These are phyloP conservation scores for Knufia fluminis DNA, from an alignment of 2,329 filamentous ascomycete species.

Conservation along the genomic window DNA sequence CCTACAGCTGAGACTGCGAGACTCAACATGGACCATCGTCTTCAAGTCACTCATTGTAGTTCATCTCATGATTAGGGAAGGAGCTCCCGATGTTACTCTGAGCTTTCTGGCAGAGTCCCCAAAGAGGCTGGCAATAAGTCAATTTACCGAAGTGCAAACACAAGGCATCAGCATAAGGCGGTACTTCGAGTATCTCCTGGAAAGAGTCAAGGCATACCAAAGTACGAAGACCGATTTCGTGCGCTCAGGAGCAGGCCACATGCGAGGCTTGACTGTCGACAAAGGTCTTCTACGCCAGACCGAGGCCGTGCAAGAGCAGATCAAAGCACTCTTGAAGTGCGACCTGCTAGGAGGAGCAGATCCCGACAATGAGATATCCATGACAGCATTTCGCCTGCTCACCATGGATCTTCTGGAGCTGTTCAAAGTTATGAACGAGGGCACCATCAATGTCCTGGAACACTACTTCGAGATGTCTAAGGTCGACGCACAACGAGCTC, in stretches of 20 bases:
- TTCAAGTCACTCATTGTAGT: constrained; percentile 96
- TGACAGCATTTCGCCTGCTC: constrained; percentile 84
- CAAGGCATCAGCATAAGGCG: constrained; percentile 91
- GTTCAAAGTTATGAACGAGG: constrained; percentile 93
- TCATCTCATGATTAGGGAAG: constrained; percentile 95
- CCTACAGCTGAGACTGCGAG: constrained; percentile 75
- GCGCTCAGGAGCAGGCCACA: constrained; percentile 65
- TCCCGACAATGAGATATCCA: constrained; percentile 89
- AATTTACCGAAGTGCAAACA: constrained; percentile 87
- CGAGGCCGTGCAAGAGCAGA: constrained; percentile 79
- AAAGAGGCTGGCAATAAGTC: constrained; percentile 75
- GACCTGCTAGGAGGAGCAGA: constrained; percentile 75
- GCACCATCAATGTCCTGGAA: constrained; percentile 90
- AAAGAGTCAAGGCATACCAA: constrained; percentile 71
- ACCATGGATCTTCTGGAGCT: constrained; percentile 82
- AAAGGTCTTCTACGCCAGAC: constrained; percentile 90
- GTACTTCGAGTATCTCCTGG: constrained; percentile 78
- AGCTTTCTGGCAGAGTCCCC: constrained; percentile 74
- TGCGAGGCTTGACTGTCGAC: constrained; percentile 79
- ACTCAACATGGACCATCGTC: constrained; percentile 99
- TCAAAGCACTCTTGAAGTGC: constrained; percentile 76
- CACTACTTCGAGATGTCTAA: constrained; percentile 99
- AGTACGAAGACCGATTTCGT: constrained; percentile 88
- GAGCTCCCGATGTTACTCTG: constrained; percentile 78
- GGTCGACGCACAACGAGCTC: constrained; percentile 80